Percentiles rank a stretch among this genome's conserved stretches.
Conservation (phyloP, 2,329 filamentous ascomycete species). For the Sporothrix mexicana region DNA sequence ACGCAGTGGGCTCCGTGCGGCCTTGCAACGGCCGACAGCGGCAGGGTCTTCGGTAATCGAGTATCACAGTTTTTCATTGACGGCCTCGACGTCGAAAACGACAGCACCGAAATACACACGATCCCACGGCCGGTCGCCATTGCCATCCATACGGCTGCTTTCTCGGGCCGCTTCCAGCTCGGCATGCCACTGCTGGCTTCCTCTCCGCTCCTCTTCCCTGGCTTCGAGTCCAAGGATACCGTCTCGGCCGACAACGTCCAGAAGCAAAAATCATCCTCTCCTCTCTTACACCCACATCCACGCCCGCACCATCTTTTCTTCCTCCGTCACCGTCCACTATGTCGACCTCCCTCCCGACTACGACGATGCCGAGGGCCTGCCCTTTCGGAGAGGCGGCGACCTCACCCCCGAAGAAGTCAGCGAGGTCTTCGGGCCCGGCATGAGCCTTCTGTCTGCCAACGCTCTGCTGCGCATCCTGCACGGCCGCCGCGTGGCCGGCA, state of each 20-base stretch:
- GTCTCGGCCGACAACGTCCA: not conserved
- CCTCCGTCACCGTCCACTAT: slow-evolving; percentile 57
- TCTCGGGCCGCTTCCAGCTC: not conserved
- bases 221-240: not conserved
- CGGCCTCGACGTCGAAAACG: not conserved
- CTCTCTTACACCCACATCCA: not conserved
- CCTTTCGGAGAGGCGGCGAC: slow-evolving; percentile 55
- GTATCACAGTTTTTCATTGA: not conserved
- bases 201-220: not conserved
- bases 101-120: not conserved
- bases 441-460: slow-evolving; percentile 56
- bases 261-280: not conserved
- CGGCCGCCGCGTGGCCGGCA: slow-evolving; percentile 67
- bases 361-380: slow-evolving; percentile 59
- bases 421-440: slow-evolving; percentile 56
- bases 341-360: slow-evolving; percentile 64
- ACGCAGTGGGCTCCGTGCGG: slow-evolving; percentile 28
- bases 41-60: not conserved
- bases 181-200: not conserved
- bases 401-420: slow-evolving; percentile 55
- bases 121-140: not conserved
- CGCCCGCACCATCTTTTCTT: slow-evolving; percentile 43
- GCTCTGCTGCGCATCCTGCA: slow-evolving; percentile 63
- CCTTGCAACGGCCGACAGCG: slow-evolving; percentile 14
- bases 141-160: not conserved